These are phyloP conservation scores for Chaetothyriales sp. DNA, from an alignment of 2,329 filamentous ascomycete species.

Conservation along the genomic window DNA sequence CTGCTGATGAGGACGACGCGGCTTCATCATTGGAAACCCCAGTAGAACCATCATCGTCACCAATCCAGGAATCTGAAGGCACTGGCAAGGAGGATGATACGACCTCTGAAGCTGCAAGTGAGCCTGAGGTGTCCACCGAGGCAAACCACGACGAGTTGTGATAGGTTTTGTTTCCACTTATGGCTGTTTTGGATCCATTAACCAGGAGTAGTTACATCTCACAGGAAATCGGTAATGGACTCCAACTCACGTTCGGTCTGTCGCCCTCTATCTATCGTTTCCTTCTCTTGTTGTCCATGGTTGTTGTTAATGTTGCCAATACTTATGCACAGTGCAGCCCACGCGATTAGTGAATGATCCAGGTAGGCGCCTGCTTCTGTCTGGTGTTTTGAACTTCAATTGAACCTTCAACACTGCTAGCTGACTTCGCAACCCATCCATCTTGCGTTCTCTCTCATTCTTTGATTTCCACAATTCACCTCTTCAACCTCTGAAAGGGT, in stretches of 20 bases:
- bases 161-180: neutral
- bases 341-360: neutral
- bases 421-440: neutral
- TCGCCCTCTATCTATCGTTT: neutral
- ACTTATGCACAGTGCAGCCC: too few relatives aligned
- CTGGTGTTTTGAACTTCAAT: neutral
- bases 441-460: neutral
- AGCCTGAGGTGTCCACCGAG: constrained; percentile 3
- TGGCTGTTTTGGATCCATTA: neutral
- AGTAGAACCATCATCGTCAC: constrained; percentile 3
- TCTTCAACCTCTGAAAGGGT: neutral
- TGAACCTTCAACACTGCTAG: neutral
- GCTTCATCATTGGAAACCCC: neutral
- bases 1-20: neutral
- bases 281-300: neutral
- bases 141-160: constrained; percentile 13
- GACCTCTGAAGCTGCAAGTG: constrained; percentile 2
- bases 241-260: neutral
- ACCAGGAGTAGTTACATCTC: neutral
- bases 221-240: neutral
- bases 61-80: neutral
- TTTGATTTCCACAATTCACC: neutral
- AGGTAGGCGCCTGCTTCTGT: neutral
- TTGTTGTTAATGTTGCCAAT: neutral
- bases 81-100: neutral